Evolutionary conservation across 176 grass and related monocot species (phyloP).

Genomic region (Chrysopogon serrulatus): DNA sequence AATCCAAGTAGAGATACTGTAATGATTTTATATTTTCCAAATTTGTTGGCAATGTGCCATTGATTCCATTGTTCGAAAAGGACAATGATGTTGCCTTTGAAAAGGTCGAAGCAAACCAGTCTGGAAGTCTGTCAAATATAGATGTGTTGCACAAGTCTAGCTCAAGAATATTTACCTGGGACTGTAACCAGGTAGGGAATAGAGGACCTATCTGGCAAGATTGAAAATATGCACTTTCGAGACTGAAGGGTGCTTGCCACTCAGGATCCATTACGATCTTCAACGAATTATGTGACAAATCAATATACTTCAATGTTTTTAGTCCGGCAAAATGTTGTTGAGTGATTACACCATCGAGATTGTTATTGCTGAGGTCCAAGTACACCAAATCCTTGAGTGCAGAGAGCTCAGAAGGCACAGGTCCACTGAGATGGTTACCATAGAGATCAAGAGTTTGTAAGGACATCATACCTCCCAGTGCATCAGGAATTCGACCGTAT

Average conservation of each 20-base stretch:
- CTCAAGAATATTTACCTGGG: background rate
- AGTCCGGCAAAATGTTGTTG: too few species aligned
- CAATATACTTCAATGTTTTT: too few species aligned
- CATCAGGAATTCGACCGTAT: background rate
- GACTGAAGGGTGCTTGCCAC: too few species aligned
- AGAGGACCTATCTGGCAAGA: too few species aligned
- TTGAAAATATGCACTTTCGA: too few species aligned
- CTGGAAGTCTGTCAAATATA: background rate
- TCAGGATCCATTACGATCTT: too few species aligned
- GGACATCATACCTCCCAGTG: too few species aligned
- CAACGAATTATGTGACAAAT: too few species aligned
- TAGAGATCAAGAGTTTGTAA: background rate
- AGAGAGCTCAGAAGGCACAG: background rate
- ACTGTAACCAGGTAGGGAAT: slow-evolving; percentile 36
- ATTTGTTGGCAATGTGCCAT: background rate
- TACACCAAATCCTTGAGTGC: too few species aligned
- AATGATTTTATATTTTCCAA: background rate
- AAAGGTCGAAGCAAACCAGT: background rate
- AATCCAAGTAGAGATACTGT: background rate
- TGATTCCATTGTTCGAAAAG: background rate
- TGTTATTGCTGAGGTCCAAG: too few species aligned
- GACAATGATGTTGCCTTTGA: background rate
- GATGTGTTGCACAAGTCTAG: background rate
- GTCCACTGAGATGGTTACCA: background rate
- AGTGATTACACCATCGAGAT: too few species aligned